Conservation (phyloP, 2,329 filamentous ascomycete species). For the Epichloe brachyelytri region DNA sequence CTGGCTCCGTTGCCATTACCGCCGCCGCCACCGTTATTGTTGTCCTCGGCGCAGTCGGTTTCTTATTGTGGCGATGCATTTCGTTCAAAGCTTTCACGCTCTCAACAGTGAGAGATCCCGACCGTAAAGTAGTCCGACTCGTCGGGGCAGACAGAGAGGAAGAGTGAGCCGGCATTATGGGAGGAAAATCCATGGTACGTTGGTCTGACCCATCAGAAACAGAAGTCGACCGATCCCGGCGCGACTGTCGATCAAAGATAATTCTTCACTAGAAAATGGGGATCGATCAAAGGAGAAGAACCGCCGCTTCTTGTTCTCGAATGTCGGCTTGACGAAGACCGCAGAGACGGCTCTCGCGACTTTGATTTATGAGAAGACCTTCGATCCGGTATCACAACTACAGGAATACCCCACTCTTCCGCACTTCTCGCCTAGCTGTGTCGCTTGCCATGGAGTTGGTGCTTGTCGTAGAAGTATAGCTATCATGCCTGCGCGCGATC, state of each 20-base stretch:
- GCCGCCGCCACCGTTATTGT: not conserved
- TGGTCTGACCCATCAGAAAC: conserved; percentile 38
- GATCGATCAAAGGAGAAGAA: conserved; percentile 31
- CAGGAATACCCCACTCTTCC: conserved; percentile 49
- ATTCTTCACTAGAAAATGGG: conserved; percentile 28
- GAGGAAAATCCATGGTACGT: conserved; percentile 48
- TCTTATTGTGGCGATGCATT: conserved; percentile 11
- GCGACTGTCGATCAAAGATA: conserved; percentile 28
- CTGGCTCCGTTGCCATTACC: not conserved
- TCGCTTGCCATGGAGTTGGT: conserved; percentile 37
- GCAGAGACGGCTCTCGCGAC: conserved; percentile 40
- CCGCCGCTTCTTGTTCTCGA: conserved; percentile 40
- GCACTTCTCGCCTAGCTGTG: conserved; percentile 44
- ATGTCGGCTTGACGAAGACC: conserved; percentile 47
- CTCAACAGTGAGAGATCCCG: conserved; percentile 27
- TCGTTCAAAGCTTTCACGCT: conserved; percentile 44
- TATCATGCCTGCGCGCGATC: conserved; percentile 26
- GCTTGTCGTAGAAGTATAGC: conserved; percentile 35
- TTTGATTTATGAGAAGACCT: conserved; percentile 40
- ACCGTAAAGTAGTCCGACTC: conserved; percentile 41
- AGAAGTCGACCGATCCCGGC: conserved; percentile 30
- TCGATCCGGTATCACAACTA: conserved; percentile 48
- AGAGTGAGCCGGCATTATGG: conserved; percentile 40
- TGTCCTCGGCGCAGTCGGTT: not conserved
- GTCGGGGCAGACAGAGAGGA: conserved; percentile 52